Conservation (phyloP, 306 rosid species). For the Benincasa hispida region DNA sequence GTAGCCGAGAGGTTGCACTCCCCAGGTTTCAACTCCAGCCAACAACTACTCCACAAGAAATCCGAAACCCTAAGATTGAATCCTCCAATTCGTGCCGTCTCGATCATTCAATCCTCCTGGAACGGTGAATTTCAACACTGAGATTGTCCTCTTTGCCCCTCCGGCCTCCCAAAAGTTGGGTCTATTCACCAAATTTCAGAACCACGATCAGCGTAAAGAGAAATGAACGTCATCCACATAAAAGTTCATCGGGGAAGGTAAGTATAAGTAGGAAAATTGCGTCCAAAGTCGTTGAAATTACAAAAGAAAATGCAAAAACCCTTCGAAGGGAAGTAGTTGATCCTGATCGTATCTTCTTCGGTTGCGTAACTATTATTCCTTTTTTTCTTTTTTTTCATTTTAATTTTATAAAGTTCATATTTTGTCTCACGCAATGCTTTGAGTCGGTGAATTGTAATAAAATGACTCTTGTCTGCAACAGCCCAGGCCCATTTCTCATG, state of each 20-base stretch:
- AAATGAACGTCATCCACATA: not conserved
- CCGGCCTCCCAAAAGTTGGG: not conserved
- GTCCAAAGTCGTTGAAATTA: not conserved
- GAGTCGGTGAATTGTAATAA: constrained; percentile 2
- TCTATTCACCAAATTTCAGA: not conserved
- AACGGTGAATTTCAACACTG: not conserved
- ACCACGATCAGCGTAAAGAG: not conserved
- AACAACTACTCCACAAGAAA: not conserved
- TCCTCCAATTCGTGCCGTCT: not conserved
- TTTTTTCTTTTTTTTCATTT: not conserved
- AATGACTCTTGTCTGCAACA: not conserved
- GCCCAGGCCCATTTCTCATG: constrained; percentile 8
- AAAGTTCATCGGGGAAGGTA: not conserved
- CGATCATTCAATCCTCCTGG: not conserved
- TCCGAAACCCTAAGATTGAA: constrained; percentile 12
- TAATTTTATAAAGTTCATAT: not conserved
- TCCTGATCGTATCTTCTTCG: constrained; percentile 9
- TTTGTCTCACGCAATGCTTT: not conserved
- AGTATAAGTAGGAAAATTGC: not conserved
- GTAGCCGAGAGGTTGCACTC: constrained; percentile 31
- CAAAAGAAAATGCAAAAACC: not conserved
- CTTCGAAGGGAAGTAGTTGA: constrained; percentile 3
- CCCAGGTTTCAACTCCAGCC: constrained; percentile 43
- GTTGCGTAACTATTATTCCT: not conserved
- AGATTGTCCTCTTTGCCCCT: not conserved